A percentile compares a stretch with the other conserved stretches of the same genome.
These are phyloP conservation scores for Alternaria alternata DNA, from an alignment of 2,329 filamentous ascomycete species.

Conservation along the genomic window DNA sequence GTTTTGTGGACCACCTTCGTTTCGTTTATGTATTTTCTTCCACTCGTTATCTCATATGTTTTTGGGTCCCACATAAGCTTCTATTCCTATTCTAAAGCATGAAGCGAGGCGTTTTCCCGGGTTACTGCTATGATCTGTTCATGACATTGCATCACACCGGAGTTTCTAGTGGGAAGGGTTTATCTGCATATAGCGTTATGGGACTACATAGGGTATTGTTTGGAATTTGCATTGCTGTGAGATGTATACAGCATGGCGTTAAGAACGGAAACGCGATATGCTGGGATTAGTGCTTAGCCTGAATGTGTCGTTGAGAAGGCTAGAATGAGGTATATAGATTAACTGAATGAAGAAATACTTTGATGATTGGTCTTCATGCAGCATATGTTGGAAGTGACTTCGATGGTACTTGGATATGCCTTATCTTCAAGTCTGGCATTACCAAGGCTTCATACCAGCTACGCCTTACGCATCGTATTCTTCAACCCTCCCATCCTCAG, in stretches of 20 bases:
- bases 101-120: conserved; percentile 20
- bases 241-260: not conserved
- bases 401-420: not conserved
- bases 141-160: conserved; percentile 21
- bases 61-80: not conserved
- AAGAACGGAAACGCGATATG: not conserved
- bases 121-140: conserved; percentile 18
- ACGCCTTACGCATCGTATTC: not conserved
- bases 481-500: not conserved
- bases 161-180: conserved; percentile 9
- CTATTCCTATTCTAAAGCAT: conserved; percentile 6
- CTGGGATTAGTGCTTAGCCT: not conserved
- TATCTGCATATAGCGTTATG: conserved; percentile 3
- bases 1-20: conserved; percentile 4
- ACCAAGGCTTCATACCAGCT: not conserved
- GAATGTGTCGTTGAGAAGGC: not conserved
- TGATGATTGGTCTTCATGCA: not conserved
- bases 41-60: conserved; percentile 10
- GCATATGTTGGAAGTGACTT: not conserved
- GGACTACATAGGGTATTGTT: conserved; percentile 5
- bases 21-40: conserved; percentile 15
- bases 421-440: not conserved
- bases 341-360: not conserved
- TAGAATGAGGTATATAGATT: not conserved
- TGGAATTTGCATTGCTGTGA: conserved; percentile 3